Evolutionary conservation across 2,329 filamentous ascomycete genomes (phyloP), one percentile per base, ranked within the genome.

Genomic region (Penicillium palitans): DNA sequence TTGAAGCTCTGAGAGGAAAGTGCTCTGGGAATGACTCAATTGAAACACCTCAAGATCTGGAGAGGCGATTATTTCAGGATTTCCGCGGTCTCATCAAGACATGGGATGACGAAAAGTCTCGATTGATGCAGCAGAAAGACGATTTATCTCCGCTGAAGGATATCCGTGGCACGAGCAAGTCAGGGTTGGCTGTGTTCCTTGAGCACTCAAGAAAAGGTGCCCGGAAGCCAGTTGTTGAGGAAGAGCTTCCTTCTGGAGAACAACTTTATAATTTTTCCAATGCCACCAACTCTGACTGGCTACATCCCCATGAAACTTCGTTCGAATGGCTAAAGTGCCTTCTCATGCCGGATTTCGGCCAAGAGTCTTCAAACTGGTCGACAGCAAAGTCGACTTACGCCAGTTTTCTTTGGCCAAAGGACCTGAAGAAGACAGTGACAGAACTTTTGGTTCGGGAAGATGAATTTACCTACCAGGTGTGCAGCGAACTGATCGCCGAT

Each of bases 181-280:
- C 80, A 44, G 82, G 82, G 2, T 64, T 85, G 46, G 79, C 81
- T 52, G 78, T 83, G 6, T 85, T 85, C 58, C 73, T 84, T n/a
- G 83, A 84, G 41, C 81, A 84, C 65, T 81, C 83, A 3, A 82
- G 80, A 54, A 76, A 79, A 57, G 70, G 73, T 41, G 71, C 67
- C 31, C 76, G 76, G 37, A 79, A 78, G 57, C 65, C 72, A 1
- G 71, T 72, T 27, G 63, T 69, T 6, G 78, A 76, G 27, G 72
- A 76, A 27, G 58, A 71, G n/a, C 68, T 82, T 19, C 68, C 70
- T 19, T 76, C 74, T 40, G 70, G 73, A n/a, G 67, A 72, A 24
- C 68, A 72, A 19, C 52, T 80, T 12, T 66, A 71, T 24, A 41
- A 57, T 2, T 81, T 86, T 58, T 68, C 80, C 1, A 68, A 75